Conservation (phyloP, 352 stramenopile genomes). For the Phytophthora nicotianae region DNA sequence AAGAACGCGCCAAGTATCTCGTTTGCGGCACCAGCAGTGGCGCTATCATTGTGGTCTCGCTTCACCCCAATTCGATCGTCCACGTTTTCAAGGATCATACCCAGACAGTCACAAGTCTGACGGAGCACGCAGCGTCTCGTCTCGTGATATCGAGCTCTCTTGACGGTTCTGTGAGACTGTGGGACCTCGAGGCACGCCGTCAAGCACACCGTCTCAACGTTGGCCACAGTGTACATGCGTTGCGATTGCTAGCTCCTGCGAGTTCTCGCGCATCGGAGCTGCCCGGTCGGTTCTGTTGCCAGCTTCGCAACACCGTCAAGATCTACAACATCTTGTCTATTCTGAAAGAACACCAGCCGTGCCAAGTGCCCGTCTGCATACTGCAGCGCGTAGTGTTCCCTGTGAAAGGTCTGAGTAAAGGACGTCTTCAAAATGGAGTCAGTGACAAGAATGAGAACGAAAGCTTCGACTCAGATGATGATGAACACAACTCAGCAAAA, state of each 20-base stretch:
- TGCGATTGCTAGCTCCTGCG: conserved; percentile 46
- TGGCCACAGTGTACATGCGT: conserved; percentile 43
- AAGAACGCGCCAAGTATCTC: conserved; percentile 72
- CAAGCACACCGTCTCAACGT: conserved; percentile 70
- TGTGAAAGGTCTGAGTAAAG: conserved; percentile 2
- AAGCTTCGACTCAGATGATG: conserved; percentile 22
- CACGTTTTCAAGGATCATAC: conserved; percentile 80
- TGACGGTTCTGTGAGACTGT: conserved; percentile 67
- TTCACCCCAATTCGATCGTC: conserved; percentile 58
- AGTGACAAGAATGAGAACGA: conserved; percentile 7
- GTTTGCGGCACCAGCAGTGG: conserved; percentile 66
- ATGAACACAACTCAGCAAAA: conserved; percentile 5
- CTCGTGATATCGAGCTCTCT: conserved; percentile 76
- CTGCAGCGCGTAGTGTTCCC: conserved; percentile 56
- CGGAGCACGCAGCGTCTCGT: conserved; percentile 51
- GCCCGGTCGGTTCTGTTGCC: conserved; percentile 64
- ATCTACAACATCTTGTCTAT: conserved; percentile 72
- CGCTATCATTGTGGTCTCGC: conserved; percentile 59
- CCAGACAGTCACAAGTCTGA: conserved; percentile 55
- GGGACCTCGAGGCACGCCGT: conserved; percentile 66
- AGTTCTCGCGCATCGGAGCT: conserved; percentile 19
- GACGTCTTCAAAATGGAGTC: conserved; percentile 2
- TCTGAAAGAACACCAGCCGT: conserved; percentile 69
- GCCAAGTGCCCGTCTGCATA: conserved; percentile 58
- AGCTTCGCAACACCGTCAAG: conserved; percentile 55